These are phyloP conservation scores for Eimeria mitis DNA, from an alignment of 169 alveolate species.

Conservation along the genomic window DNA sequence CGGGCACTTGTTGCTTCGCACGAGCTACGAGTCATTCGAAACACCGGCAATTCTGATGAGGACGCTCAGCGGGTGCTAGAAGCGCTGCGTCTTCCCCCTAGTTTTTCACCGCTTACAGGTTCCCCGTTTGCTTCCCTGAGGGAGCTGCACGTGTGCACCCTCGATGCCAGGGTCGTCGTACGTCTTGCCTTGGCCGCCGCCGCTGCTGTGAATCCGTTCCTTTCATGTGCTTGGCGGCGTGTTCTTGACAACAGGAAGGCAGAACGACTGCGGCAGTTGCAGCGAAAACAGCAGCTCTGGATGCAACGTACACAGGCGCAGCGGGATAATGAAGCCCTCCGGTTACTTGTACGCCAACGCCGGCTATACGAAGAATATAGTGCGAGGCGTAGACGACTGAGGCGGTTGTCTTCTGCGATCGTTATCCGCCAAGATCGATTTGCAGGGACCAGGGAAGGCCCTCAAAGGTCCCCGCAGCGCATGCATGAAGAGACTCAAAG, in stretches of 20 bases:
- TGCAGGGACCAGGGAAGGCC: conserved; percentile 20
- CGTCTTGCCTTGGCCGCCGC: conserved; percentile 70
- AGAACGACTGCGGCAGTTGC: conserved; percentile 48
- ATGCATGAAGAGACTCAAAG: conserved; percentile 33
- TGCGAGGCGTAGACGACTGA: conserved; percentile 60
- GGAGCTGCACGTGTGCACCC: conserved; percentile 62
- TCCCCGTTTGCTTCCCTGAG: conserved; percentile 58
- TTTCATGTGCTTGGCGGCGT: conserved; percentile 63
- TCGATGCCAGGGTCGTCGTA: conserved; percentile 52
- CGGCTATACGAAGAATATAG: conserved; percentile 65
- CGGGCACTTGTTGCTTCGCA: conserved; percentile 39
- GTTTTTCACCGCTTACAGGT: conserved; percentile 22
- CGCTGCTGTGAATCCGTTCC: conserved; percentile 47
- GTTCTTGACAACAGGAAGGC: conserved; percentile 26
- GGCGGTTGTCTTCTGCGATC: conserved; percentile 10
- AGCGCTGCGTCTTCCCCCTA: conserved; percentile 9
- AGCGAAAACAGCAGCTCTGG: conserved; percentile 26
- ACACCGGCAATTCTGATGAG: not conserved
- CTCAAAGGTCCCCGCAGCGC: conserved; percentile 1
- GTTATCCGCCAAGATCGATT: not conserved
- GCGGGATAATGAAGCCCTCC: conserved; percentile 45
- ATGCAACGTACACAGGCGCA: conserved; percentile 52
- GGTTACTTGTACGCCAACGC: conserved; percentile 32
- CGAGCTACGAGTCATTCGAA: conserved; percentile 10
- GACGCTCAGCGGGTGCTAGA: conserved; percentile 6